Percentiles rank a stretch among this genome's conserved stretches.
Conservation (phyloP, 306 rosid genomes). For the Castanea crenata region DNA sequence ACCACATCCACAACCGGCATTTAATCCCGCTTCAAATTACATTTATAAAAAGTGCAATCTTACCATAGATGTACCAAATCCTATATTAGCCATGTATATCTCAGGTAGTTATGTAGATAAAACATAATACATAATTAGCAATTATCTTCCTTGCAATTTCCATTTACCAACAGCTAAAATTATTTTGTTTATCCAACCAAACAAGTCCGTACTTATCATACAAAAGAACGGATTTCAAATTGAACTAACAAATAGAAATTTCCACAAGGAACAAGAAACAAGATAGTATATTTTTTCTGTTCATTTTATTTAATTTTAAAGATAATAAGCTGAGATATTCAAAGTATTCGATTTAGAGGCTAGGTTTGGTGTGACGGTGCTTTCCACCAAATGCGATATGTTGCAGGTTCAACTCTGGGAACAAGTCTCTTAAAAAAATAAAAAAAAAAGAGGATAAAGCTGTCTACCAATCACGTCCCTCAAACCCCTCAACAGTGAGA, state of each 20-base stretch:
- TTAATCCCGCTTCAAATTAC: conserved; percentile 3
- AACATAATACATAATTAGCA: neutral
- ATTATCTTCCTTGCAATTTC: neutral
- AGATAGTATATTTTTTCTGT: neutral
- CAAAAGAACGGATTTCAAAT: neutral
- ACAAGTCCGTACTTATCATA: neutral
- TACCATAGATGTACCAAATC: neutral
- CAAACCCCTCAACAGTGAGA: too few relatives aligned
- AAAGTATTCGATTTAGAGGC: too few relatives aligned
- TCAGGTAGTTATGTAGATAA: neutral
- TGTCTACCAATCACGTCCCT: too few relatives aligned
- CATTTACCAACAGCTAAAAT: neutral
- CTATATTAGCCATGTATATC: neutral
- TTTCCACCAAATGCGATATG: too few relatives aligned
- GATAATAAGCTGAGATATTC: neutral
- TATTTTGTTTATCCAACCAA: neutral
- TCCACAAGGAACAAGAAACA: neutral
- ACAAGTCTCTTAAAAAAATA: too few relatives aligned
- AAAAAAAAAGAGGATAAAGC: too few relatives aligned
- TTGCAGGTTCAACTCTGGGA: too few relatives aligned
- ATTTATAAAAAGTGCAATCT: neutral
- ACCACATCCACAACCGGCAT: conserved; percentile 27
- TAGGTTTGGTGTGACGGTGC: too few relatives aligned
- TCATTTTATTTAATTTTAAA: neutral
- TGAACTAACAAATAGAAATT: neutral